These are phyloP conservation scores for Populus nigra DNA, from an alignment of 345 rosid species.

Conservation along the genomic window DNA sequence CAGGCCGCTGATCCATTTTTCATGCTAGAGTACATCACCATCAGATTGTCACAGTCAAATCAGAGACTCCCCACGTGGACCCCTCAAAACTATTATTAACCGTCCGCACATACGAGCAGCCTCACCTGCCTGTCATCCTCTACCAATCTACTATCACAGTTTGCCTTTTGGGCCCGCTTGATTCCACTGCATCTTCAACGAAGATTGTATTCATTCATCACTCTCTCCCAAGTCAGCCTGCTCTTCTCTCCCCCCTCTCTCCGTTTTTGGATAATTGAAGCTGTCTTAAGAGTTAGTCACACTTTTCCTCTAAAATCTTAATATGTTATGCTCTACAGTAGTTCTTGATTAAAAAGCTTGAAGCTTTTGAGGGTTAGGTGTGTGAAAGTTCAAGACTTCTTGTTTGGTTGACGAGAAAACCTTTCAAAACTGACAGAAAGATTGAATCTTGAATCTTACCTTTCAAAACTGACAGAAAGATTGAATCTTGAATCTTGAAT, in stretches of 20 bases:
- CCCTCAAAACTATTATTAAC: not conserved
- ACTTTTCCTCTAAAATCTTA: no score
- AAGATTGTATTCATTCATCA: not conserved
- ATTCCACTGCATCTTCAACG: not conserved
- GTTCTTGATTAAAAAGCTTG: not conserved
- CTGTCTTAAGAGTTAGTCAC: not conserved
- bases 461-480: not conserved
- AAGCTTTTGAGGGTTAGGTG: not conserved
- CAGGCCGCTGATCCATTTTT: not conserved
- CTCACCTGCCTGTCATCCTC: not conserved
- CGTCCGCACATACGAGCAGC: not conserved
- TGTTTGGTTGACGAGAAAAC: constrained; percentile 5
- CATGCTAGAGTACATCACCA: not conserved
- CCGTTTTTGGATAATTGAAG: not conserved
- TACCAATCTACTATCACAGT: not conserved
- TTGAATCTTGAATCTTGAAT: not conserved
- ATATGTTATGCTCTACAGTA: not conserved
- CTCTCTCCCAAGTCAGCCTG: not conserved
- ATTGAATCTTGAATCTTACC: not conserved
- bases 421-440: not conserved
- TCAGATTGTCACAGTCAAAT: not conserved
- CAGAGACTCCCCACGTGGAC: not conserved
- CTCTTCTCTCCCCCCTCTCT: not conserved
- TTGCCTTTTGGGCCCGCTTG: not conserved
- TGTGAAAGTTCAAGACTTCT: not conserved